Conservation (phyloP, 768 basidiomycete genomes). For the Strobilomyces dryophilus region DNA sequence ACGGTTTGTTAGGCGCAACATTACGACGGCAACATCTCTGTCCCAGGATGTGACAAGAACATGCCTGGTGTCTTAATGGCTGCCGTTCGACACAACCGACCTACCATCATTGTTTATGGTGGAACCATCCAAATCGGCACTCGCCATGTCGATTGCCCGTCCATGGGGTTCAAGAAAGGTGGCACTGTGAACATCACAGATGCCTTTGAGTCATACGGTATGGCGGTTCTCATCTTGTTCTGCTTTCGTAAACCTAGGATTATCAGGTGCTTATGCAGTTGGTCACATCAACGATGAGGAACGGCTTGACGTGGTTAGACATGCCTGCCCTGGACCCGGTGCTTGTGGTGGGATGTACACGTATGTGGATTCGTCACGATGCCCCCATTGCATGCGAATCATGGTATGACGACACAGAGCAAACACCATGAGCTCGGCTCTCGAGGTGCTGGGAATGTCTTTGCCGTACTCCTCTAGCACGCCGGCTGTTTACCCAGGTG, state of each 20-base stretch:
- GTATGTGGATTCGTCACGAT: conserved; percentile 31
- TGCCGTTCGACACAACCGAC: conserved; percentile 80
- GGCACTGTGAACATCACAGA: conserved; percentile 82
- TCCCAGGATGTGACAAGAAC: conserved; percentile 90
- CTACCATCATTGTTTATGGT: conserved; percentile 83
- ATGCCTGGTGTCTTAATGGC: conserved; percentile 91
- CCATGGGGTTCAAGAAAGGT: conserved; percentile 74
- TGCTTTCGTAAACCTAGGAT: neutral
- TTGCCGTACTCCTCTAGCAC: conserved; percentile 74
- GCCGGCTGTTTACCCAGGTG: conserved; percentile 70
- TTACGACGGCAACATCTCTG: conserved; percentile 82
- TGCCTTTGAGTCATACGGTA: conserved; percentile 81
- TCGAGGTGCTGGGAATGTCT: conserved; percentile 84
- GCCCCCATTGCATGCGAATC: neutral
- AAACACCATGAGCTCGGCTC: conserved; percentile 83
- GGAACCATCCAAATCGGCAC: conserved; percentile 79
- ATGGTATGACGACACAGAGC: conserved; percentile 40
- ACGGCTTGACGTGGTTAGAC: conserved; percentile 77
- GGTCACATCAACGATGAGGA: conserved; percentile 79
- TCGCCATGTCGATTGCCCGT: conserved; percentile 76
- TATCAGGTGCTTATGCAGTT: conserved; percentile 65
- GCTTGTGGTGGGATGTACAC: conserved; percentile 90
- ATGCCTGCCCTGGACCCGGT: conserved; percentile 82
- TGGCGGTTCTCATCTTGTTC: neutral
- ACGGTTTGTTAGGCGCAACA: conserved; percentile 61